These are phyloP conservation scores for Marsdenia floribunda DNA, from an alignment of 257 asterid species.

Conservation along the genomic window DNA sequence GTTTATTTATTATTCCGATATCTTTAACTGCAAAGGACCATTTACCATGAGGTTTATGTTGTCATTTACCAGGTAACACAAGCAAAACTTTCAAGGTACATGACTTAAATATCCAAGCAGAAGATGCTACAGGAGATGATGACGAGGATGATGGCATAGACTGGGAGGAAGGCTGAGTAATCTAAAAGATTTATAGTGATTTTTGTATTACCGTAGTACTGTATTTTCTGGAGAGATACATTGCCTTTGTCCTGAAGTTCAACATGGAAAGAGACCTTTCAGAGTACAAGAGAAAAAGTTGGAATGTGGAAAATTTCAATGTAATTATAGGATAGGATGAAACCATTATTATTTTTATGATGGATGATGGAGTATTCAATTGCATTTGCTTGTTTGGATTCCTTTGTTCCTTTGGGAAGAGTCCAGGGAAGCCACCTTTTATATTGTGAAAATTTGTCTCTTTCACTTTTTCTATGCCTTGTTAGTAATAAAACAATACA, in stretches of 20 bases:
- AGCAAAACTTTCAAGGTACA: slow-evolving; percentile 43
- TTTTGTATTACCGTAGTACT: background rate
- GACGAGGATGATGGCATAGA: slow-evolving; percentile 61
- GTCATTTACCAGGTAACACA: slow-evolving; percentile 33
- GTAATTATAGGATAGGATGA: background rate
- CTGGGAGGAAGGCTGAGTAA: slow-evolving; percentile 75
- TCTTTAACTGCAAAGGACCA: background rate
- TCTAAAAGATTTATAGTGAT: background rate
- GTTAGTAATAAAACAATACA: background rate
- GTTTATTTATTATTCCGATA: background rate
- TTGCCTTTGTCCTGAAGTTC: background rate
- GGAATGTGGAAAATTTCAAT: background rate
- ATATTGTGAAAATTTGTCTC: background rate
- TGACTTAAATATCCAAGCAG: slow-evolving; percentile 75
- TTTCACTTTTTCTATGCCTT: background rate
- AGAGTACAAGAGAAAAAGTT: background rate
- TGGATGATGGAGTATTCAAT: background rate
- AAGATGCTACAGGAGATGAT: slow-evolving; percentile 40
- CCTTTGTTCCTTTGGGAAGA: background rate
- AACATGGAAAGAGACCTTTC: background rate
- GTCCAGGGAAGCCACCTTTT: background rate
- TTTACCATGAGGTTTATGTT: background rate
- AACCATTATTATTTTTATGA: background rate
- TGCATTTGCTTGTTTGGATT: background rate
- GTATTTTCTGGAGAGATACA: background rate